A percentile compares a stretch with the other conserved stretches of the same genome.
Evolutionary conservation across 208 protist genomes (phyloP).

Genomic region (Blastocrithidia nonstop): DNA sequence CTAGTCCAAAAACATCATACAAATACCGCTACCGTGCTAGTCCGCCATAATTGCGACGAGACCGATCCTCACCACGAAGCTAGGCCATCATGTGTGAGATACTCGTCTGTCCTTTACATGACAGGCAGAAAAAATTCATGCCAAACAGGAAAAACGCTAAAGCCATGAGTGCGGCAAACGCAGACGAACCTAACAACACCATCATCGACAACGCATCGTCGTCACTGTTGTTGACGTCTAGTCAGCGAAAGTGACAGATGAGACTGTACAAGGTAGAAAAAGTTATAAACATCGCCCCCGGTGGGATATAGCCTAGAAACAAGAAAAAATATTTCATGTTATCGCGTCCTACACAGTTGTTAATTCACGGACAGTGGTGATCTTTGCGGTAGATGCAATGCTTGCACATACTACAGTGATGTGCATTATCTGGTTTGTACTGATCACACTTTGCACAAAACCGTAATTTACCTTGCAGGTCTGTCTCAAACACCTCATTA

Average conservation of each 20-base stretch:
- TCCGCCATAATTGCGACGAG: slow-evolving; percentile 5
- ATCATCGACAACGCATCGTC: slow-evolving; percentile 10
- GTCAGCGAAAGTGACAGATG: slow-evolving; percentile 17
- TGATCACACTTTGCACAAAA: slow-evolving; percentile 44
- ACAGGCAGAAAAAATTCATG: slow-evolving; percentile 8
- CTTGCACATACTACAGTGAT: slow-evolving; percentile 57
- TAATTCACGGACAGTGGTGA: slow-evolving; percentile 83
- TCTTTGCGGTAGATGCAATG: slow-evolving; percentile 66
- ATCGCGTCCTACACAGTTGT: slow-evolving; percentile 59
- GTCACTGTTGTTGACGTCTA: slow-evolving; percentile 1
- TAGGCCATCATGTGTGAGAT: slow-evolving; percentile 13
- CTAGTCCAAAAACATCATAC: slow-evolving; percentile 39
- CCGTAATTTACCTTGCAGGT: slow-evolving; percentile 18
- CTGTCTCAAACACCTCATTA: slow-evolving; percentile 16
- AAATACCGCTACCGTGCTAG: slow-evolving; percentile 12
- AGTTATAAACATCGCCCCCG: slow-evolving; percentile 49
- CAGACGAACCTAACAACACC: slow-evolving; percentile 10
- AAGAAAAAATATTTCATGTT: slow-evolving; percentile 69
- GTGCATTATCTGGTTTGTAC: slow-evolving; percentile 63
- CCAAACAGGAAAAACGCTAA: slow-evolving; percentile 7
- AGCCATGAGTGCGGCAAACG: slow-evolving; percentile 21
- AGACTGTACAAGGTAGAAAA: slow-evolving; percentile 26
- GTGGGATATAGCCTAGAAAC: slow-evolving; percentile 58
- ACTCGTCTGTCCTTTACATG: slow-evolving; percentile 13
- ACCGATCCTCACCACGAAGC: slow-evolving; percentile 16